phyloP scores from a whole-genome alignment of 306 rosid genomes.

The Betula pendula region DNA sequence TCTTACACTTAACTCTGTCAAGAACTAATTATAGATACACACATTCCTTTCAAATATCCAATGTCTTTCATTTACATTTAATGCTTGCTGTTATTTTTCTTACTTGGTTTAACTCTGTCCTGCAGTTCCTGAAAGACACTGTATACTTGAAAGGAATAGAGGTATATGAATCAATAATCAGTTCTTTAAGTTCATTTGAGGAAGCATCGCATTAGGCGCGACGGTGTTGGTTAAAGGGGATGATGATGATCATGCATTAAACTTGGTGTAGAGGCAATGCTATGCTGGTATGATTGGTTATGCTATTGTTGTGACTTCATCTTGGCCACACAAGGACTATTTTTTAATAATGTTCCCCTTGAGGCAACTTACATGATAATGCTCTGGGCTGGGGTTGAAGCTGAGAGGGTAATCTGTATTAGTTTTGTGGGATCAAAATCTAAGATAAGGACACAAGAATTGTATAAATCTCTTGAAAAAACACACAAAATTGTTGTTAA shows the following conservation, averaged over 20 bases:
- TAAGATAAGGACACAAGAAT: too few species aligned
- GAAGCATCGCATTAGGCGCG: conserved; percentile 36
- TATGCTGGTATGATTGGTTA: not conserved
- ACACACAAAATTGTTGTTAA: too few species aligned
- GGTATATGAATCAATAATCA: conserved; percentile 82
- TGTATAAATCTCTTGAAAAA: too few species aligned
- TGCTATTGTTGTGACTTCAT: not conserved
- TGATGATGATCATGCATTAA: not conserved
- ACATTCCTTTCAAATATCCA: too few species aligned
- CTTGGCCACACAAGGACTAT: not conserved
- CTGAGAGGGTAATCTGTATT: too few species aligned
- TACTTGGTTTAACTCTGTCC: conserved; percentile 3
- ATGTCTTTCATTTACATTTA: not conserved
- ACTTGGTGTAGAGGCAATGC: not conserved
- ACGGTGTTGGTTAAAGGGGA: not conserved
- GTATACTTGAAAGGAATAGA: conserved; percentile 71
- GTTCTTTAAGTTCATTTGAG: conserved; percentile 67
- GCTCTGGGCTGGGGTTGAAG: not conserved
- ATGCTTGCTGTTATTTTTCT: not conserved
- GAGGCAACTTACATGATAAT: not conserved
- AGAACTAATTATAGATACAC: not conserved
- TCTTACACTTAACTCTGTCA: not conserved
- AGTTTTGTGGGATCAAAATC: too few species aligned
- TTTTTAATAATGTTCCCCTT: not conserved
- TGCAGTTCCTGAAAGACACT: conserved; percentile 76